These are phyloP conservation scores for Cajanus cajan DNA, from an alignment of 306 rosid genomes.

Conservation along the genomic window DNA sequence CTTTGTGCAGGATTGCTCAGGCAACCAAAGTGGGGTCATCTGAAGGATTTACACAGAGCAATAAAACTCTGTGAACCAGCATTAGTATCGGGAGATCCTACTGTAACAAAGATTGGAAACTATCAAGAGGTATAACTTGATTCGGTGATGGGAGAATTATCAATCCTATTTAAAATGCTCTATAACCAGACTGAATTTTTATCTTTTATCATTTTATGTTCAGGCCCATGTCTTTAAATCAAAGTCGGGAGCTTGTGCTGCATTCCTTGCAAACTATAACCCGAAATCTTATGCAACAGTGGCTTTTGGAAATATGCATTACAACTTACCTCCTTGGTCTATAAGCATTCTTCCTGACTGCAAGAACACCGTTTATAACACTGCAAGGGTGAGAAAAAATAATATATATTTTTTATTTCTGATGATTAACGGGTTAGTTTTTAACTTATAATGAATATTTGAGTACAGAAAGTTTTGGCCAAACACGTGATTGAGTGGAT, in stretches of 20 bases:
- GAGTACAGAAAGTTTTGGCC: neutral
- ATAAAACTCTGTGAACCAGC: constrained; percentile 94
- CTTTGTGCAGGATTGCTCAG: constrained; percentile 67
- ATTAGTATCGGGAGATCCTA: constrained; percentile 74
- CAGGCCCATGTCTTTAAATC: constrained; percentile 94
- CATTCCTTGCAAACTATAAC: constrained; percentile 90
- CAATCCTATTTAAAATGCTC: constrained; percentile 24
- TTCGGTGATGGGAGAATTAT: neutral
- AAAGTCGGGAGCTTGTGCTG: constrained; percentile 87
- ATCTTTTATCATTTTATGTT: neutral
- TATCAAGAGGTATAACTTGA: constrained; percentile 67
- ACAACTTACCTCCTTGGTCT: constrained; percentile 98
- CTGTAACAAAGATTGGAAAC: constrained; percentile 65
- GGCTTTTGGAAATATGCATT: constrained; percentile 79
- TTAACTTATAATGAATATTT: constrained; percentile 22
- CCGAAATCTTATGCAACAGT: constrained; percentile 70
- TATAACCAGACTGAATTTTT: constrained; percentile 18
- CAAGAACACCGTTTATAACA: constrained; percentile 84
- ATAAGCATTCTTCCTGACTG: constrained; percentile 98
- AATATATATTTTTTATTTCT: neutral
- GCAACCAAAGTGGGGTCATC: constrained; percentile 98
- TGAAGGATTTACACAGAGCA: constrained; percentile 95
- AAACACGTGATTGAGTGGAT: neutral
- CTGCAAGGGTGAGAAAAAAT: constrained; percentile 83
- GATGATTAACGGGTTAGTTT: neutral